phyloP scores from a whole-genome alignment of 148 eudicot species.

The Fagopyrum homotropicum region DNA sequence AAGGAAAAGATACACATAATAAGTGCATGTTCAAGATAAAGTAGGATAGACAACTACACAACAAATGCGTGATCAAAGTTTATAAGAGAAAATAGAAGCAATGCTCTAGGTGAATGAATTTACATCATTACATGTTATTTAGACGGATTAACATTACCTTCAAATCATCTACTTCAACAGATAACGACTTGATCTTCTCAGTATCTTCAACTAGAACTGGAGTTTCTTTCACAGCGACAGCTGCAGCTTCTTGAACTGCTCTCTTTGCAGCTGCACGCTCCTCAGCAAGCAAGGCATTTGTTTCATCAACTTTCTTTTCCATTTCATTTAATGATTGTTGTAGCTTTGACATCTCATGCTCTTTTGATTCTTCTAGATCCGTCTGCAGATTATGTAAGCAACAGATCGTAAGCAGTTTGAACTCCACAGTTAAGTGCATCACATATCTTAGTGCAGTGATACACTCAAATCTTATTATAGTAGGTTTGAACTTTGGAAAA shows the following conservation, averaged over 20 bases:
- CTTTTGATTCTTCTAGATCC: slow-evolving; percentile 12
- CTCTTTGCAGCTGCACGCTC: slow-evolving; percentile 7
- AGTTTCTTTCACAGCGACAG: background rate
- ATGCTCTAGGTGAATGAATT: background rate
- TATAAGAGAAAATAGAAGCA: background rate
- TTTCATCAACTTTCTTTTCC: slow-evolving; percentile 10
- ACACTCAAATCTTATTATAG: background rate
- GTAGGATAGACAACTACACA: background rate
- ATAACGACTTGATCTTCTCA: background rate
- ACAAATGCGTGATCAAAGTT: no score
- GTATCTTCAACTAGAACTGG: background rate
- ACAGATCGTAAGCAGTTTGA: background rate
- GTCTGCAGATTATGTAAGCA: slow-evolving; percentile 29
- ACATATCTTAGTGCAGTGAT: background rate
- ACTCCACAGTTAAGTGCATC: background rate
- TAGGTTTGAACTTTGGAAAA: background rate
- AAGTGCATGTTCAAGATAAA: background rate
- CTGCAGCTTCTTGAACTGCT: slow-evolving; percentile 1
- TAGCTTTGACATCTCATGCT: slow-evolving; percentile 5
- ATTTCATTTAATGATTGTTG: slow-evolving; percentile 12
- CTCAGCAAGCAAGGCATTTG: slow-evolving; percentile 7
- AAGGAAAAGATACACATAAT: background rate
- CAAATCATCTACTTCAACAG: background rate
- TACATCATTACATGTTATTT: background rate
- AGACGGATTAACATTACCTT: slow-evolving; percentile 33